Conservation (phyloP, 345 rosid species). For the Rubroshorea leprosula region DNA sequence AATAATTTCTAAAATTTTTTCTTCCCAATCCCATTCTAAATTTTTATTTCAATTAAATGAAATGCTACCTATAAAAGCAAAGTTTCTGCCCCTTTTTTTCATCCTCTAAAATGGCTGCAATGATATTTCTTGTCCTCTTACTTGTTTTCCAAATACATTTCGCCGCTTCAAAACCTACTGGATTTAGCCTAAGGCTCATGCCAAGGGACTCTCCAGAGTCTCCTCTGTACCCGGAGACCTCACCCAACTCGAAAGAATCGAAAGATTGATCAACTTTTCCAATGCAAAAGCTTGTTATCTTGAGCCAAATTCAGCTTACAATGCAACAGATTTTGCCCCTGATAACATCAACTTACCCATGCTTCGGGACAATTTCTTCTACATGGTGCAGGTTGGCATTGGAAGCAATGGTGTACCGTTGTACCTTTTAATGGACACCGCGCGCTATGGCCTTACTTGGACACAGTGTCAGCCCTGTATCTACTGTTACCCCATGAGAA, state of each 20-base stretch:
- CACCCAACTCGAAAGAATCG: constrained; percentile 13
- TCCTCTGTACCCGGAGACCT: constrained; percentile 25
- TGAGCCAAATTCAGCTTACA: not conserved
- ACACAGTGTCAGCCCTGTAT: constrained; percentile 24
- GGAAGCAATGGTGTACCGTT: not conserved
- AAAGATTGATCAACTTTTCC: constrained; percentile 4
- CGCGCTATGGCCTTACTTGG: constrained; percentile 18
- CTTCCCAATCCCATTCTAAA: too few relatives aligned
- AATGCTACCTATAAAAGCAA: not conserved
- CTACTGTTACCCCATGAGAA: constrained; percentile 9
- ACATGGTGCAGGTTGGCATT: not conserved
- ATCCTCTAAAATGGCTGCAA: not conserved
- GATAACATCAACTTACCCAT: not conserved
- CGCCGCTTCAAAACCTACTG: not conserved
- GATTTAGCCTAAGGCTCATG: constrained; percentile 17
- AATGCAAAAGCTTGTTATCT: not conserved
- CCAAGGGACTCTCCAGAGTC: constrained; percentile 21
- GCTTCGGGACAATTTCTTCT: not conserved
- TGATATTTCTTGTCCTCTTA: not conserved
- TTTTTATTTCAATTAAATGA: too few relatives aligned
- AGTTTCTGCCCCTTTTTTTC: not conserved
- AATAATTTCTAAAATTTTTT: too few relatives aligned
- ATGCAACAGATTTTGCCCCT: not conserved
- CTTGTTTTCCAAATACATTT: not conserved
- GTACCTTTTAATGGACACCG: constrained; percentile 18